phyloP scores from a whole-genome alignment of 2,329 filamentous ascomycete species.

The Penicillium crustosum region DNA sequence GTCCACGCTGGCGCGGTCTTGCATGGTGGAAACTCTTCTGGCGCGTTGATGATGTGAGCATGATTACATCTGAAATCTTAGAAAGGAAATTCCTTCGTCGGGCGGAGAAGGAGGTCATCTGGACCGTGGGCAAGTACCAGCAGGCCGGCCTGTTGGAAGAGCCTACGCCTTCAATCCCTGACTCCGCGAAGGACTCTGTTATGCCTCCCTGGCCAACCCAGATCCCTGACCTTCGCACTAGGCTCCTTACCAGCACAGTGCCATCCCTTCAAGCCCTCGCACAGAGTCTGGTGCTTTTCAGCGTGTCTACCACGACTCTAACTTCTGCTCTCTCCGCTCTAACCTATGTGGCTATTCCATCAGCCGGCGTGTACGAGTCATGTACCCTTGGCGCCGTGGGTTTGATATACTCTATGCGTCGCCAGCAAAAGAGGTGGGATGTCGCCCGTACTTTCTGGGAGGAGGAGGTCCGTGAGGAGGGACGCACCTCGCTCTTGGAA shows the following conservation, averaged over 20 bases:
- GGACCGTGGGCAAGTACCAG: constrained; percentile 72
- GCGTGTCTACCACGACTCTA: constrained; percentile 68
- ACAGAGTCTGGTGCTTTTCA: constrained; percentile 72
- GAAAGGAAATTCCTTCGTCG: constrained; percentile 72
- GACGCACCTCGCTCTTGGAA: constrained; percentile 54
- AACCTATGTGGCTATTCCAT: constrained; percentile 55
- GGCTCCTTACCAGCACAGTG: constrained; percentile 65
- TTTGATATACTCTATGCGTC: constrained; percentile 56
- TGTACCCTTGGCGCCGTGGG: constrained; percentile 61
- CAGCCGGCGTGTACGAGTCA: constrained; percentile 57
- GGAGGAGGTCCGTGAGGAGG: constrained; percentile 56
- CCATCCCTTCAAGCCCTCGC: constrained; percentile 70
- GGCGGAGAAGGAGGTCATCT: constrained; percentile 80
- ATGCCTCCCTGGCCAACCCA: constrained; percentile 66
- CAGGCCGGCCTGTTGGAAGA: constrained; percentile 58
- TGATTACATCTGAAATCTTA: constrained; percentile 78
- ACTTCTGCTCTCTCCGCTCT: constrained; percentile 57
- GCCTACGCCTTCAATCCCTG: constrained; percentile 1
- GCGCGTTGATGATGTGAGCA: constrained; percentile 86
- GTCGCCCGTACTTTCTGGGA: constrained; percentile 54
- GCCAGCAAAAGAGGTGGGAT: constrained; percentile 62
- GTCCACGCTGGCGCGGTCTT: constrained; percentile 74
- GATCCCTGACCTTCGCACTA: constrained; percentile 69
- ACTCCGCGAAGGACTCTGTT: constrained; percentile 7
- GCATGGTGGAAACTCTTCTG: constrained; percentile 96